Percentiles rank a stretch among this genome's conserved stretches.
Evolutionary conservation across 1,139 yeast genomes (phyloP).

Genomic region (Blastobotrys serpentis): DNA sequence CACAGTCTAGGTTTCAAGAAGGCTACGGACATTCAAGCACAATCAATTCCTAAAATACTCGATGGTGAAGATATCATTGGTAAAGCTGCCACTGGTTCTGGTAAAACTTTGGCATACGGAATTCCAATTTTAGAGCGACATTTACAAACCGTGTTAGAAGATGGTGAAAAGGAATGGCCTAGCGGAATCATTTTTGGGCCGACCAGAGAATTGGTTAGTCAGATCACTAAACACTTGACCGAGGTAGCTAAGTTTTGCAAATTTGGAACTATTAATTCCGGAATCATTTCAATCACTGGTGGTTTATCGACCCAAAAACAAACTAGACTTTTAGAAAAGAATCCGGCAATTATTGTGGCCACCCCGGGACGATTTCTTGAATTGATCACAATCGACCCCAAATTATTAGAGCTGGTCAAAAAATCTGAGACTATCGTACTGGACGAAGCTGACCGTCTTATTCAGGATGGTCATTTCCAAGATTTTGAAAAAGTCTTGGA

Average conservation of each 20-base stretch:
- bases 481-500: constrained; percentile 84
- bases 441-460: constrained; percentile 96
- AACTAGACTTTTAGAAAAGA: constrained; percentile 67
- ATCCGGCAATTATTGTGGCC: constrained; percentile 85
- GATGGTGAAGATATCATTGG: constrained; percentile 99
- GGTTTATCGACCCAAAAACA: constrained; percentile 94
- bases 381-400: constrained; percentile 58
- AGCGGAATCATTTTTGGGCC: constrained; percentile 87
- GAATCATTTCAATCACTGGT: constrained; percentile 84
- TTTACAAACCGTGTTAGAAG: constrained; percentile 20
- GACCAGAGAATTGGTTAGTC: constrained; percentile 94
- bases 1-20: constrained; percentile 69
- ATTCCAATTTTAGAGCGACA: constrained; percentile 80
- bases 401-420: constrained; percentile 51
- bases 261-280: constrained; percentile 42
- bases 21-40: constrained; percentile 97
- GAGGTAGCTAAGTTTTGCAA: constrained; percentile 61
- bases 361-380: constrained; percentile 96
- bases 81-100: constrained; percentile 97
- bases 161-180: constrained; percentile 45
- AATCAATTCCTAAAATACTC: constrained; percentile 99
- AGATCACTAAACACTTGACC: constrained; percentile 78
- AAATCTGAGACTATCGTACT: constrained; percentile 70
- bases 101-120: constrained; percentile 95
- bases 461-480: constrained; percentile 95